Base-by-base conservation (phyloP, 768 basidiomycete species). In the Boletus eberwhitei region DNA sequence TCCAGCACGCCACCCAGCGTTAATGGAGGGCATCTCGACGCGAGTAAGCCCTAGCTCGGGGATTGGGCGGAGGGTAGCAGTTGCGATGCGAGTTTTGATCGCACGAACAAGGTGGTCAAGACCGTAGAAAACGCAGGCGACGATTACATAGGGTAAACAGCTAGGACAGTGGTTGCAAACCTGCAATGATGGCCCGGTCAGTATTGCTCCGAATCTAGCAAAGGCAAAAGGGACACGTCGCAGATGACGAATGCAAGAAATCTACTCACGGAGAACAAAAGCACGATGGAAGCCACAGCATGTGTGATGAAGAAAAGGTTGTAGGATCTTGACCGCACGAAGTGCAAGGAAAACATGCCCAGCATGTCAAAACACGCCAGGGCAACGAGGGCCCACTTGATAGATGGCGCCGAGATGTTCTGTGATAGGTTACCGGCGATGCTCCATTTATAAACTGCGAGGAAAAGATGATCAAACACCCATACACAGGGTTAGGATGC, bases 1-100 rank as follows among this genome's bases (percentile, higher is more conserved):
- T 2, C 93, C 90, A 1, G 87, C 82, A 31, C 87, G 79, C 91
- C 91, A 94, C 35, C 91, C 92, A 1, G 77, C 71, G 60, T 83
- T 86, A 55, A 91, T 58, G 2, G 70, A 52, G 0, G 83, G 83
- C 12, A 91, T 71, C 59, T 87, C 82, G 47, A 93, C 71, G 38
- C 84, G 79, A 1, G 88, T 89, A 32, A 80, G 73, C 19, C 77
- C 78, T 17, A 89, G 77, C 55, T 84, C 83, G 1, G 86, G 81
- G 16, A 91, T 70, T 4, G 85, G 75, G 1, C 77, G 76, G 56
- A 94, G 70, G 22, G 71, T 78, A 7, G 90, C 91, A 1, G 71
- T 79, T 4, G 74, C 69, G 53, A 86, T 60, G 26, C 87, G 85
- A 0, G 88, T 87, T 66, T 90, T 92, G 67, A 81, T 36, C n/a